A percentile compares a stretch with the other conserved stretches of the same genome.
phyloP scores from a whole-genome alignment of 176 grass and related monocot species.

The Oryza glumipatula region DNA sequence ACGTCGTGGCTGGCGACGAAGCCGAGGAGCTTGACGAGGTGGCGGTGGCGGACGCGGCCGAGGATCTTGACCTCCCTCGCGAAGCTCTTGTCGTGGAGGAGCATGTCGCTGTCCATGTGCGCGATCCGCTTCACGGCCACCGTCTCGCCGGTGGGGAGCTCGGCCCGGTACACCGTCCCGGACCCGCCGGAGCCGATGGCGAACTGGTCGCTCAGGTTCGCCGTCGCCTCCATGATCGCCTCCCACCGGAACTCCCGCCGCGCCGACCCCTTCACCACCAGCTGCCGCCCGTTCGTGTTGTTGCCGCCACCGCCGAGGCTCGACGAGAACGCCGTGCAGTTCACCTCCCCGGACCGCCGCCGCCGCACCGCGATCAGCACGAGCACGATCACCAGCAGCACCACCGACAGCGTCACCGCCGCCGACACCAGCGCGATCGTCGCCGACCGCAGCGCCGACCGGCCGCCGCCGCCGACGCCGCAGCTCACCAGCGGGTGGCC shows the following conservation, averaged over 20 bases:
- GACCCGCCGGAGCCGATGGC: constrained; percentile 84
- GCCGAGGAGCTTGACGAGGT: constrained; percentile 94
- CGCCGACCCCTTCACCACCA: constrained; percentile 64
- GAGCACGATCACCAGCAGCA: constrained; percentile 54
- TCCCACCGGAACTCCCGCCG: constrained; percentile 89
- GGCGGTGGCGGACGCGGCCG: constrained; percentile 73
- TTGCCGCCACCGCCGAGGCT: constrained; percentile 42
- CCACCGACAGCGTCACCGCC: constrained; percentile 55
- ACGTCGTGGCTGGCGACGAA: constrained; percentile 55
- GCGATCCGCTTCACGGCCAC: constrained; percentile 86
- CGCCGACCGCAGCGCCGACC: constrained; percentile 50
- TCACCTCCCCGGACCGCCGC: constrained; percentile 57
- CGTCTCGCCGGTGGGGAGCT: constrained; percentile 75
- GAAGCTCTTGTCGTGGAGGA: constrained; percentile 75
- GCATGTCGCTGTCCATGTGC: constrained; percentile 55
- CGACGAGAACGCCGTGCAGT: constrained; percentile 63
- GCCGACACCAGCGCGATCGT: constrained; percentile 75
- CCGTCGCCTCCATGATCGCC: constrained; percentile 88
- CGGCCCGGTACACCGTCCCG: constrained; percentile 79
- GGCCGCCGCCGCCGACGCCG: background rate
- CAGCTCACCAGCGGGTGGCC: constrained; percentile 66
- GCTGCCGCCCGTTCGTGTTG: constrained; percentile 48
- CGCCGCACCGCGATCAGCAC: constrained; percentile 39
- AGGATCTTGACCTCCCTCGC: constrained; percentile 86
- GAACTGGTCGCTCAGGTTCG: constrained; percentile 83